These are phyloP conservation scores for Ogataea saltuana DNA, from an alignment of 805 yeast genomes.

Conservation along the genomic window DNA sequence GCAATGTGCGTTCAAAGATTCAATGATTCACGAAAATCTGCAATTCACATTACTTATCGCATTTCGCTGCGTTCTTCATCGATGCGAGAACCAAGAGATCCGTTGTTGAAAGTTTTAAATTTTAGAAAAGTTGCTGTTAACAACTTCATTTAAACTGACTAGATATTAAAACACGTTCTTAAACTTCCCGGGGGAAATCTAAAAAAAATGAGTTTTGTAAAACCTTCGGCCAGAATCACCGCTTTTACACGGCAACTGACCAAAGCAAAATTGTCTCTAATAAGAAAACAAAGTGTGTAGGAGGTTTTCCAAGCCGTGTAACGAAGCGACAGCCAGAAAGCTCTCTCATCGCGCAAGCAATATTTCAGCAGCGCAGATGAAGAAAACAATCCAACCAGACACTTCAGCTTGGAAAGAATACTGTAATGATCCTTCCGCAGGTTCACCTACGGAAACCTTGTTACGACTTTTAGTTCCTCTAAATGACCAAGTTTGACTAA, in stretches of 20 bases:
- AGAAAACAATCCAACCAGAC: neutral
- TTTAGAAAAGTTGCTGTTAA: constrained; percentile 8
- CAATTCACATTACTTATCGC: constrained; percentile 12
- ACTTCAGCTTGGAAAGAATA: constrained; percentile 11
- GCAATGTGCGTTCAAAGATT: too few species aligned
- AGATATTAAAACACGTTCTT: constrained; percentile 2
- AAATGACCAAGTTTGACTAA: constrained; percentile 13
- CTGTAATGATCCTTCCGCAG: constrained; percentile 15
- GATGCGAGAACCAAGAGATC: constrained; percentile 19
- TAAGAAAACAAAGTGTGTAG: constrained; percentile 14
- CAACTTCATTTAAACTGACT: constrained; percentile 6
- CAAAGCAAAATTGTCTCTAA: constrained; percentile 17
- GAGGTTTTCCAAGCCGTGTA: constrained; percentile 8
- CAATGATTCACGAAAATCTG: too few species aligned
- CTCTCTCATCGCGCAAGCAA: constrained; percentile 11
- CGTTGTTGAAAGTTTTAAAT: constrained; percentile 16
- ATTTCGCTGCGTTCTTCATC: constrained; percentile 17
- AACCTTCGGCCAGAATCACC: constrained; percentile 13
- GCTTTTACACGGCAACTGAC: constrained; percentile 13
- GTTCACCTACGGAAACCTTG: constrained; percentile 15
- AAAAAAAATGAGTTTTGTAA: constrained; percentile 10
- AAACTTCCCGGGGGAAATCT: constrained; percentile 7
- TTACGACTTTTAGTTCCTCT: constrained; percentile 15
- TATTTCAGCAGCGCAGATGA: constrained; percentile 13
- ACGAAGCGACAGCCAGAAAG: neutral